Percentiles rank a stretch among this genome's conserved stretches.
Evolutionary conservation across 2,329 filamentous ascomycete genomes (phyloP).

Genomic region (Trichoderma sp.): DNA sequence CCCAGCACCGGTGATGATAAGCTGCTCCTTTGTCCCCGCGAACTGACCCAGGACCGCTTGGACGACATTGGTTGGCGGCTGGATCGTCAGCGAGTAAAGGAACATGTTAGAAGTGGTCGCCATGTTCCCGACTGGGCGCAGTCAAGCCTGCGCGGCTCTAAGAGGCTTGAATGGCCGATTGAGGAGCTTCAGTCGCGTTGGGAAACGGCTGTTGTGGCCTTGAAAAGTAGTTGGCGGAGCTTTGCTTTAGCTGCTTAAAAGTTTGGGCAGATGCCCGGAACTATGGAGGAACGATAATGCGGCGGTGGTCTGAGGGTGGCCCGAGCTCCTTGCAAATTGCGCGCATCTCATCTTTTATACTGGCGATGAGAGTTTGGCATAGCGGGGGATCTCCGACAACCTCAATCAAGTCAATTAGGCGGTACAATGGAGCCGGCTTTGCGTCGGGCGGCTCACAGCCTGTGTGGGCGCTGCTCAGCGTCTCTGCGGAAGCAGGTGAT

Average conservation of each 20-base stretch:
- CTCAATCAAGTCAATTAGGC: slow-evolving; percentile 28
- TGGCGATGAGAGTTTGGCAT: slow-evolving; percentile 1
- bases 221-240: slow-evolving; percentile 34
- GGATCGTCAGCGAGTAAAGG: slow-evolving; percentile 95
- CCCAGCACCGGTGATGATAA: slow-evolving; percentile 91
- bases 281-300: slow-evolving; percentile 44
- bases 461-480: slow-evolving; percentile 48
- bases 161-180: slow-evolving; percentile 37
- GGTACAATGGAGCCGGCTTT: slow-evolving; percentile 47
- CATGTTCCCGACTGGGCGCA: slow-evolving; percentile 66
- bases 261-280: slow-evolving; percentile 36
- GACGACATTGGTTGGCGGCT: slow-evolving; percentile 85
- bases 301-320: slow-evolving; percentile 36
- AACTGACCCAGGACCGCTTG: slow-evolving; percentile 95
- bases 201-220: slow-evolving; percentile 33
- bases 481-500: slow-evolving; percentile 41
- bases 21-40: slow-evolving; percentile 93
- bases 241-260: slow-evolving; percentile 36
- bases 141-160: slow-evolving; percentile 55
- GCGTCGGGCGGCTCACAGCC: slow-evolving; percentile 45
- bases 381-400: slow-evolving; percentile 14
- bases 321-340: slow-evolving; percentile 37
- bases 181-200: slow-evolving; percentile 33
- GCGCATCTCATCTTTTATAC: neutral
- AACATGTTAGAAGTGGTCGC: slow-evolving; percentile 99